These are phyloP conservation scores for Phytopythium delawarense DNA, from an alignment of 352 stramenopile species.

Conservation along the genomic window DNA sequence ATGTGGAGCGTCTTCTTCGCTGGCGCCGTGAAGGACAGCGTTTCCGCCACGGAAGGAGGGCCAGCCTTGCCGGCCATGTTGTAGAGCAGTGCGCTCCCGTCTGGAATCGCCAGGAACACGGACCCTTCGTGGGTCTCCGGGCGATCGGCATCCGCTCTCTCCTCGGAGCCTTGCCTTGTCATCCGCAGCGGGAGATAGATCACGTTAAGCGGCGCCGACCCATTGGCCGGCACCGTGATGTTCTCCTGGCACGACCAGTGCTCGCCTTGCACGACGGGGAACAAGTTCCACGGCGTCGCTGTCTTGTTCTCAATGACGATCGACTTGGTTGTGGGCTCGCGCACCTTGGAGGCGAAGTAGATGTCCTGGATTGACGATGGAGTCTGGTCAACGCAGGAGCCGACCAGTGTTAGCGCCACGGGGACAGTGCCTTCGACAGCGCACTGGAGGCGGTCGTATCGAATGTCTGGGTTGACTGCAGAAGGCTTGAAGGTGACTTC, in stretches of 20 bases:
- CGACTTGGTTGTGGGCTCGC: slow-evolving; percentile 51
- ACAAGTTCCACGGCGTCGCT: slow-evolving; percentile 77
- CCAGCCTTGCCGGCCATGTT: slow-evolving; percentile 76
- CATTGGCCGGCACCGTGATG: slow-evolving; percentile 70
- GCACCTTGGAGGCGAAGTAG: slow-evolving; percentile 77
- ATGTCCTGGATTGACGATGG: slow-evolving; percentile 87
- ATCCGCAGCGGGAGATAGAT: slow-evolving; percentile 85
- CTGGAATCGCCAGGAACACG: slow-evolving; percentile 89
- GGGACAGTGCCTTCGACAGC: slow-evolving; percentile 54
- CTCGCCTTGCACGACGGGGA: slow-evolving; percentile 82
- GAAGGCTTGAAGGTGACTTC: slow-evolving; percentile 89
- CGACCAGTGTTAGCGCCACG: slow-evolving; percentile 72
- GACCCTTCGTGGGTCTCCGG: slow-evolving; percentile 65
- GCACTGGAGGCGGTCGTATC: slow-evolving; percentile 78
- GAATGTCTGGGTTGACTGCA: slow-evolving; percentile 79
- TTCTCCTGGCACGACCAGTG: slow-evolving; percentile 86
- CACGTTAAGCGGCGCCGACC: slow-evolving; percentile 57
- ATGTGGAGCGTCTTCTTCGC: slow-evolving; percentile 81
- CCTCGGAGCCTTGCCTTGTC: slow-evolving; percentile 41
- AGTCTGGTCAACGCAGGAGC: slow-evolving; percentile 84
- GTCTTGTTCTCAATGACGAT: slow-evolving; percentile 85
- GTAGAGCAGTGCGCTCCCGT: slow-evolving; percentile 86
- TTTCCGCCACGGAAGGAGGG: slow-evolving; percentile 35
- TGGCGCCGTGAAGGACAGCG: slow-evolving; percentile 43
- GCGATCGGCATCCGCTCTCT: slow-evolving; percentile 21